Percentiles rank a stretch among this genome's conserved stretches.
phyloP scores from a whole-genome alignment of 768 basidiomycete species.

The Hypholoma sublateritium region DNA sequence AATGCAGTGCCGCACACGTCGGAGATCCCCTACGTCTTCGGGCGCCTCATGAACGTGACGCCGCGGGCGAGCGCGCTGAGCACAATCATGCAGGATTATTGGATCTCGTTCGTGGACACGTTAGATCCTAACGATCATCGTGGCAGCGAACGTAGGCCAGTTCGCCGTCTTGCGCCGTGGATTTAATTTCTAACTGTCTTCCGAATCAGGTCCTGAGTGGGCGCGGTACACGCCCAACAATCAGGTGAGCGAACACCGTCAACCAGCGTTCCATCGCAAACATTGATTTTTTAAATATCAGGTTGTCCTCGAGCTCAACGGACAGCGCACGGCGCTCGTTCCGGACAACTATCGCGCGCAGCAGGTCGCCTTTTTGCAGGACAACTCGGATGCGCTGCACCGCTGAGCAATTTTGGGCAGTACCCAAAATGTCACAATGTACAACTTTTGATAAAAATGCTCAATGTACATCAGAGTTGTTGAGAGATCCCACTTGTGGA shows the following conservation, averaged over 20 bases:
- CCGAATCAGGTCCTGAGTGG: slow-evolving; percentile 9
- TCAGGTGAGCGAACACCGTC: neutral
- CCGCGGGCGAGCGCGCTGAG: slow-evolving; percentile 19
- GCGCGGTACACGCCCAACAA: slow-evolving; percentile 5
- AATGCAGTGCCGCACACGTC: slow-evolving; percentile 15
- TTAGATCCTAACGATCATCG: slow-evolving; percentile 35
- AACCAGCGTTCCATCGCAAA: neutral
- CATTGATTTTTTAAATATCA: too few relatives aligned
- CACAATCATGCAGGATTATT: slow-evolving; percentile 33
- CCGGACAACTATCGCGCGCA: slow-evolving; percentile 6
- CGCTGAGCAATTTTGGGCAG: neutral
- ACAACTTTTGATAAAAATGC: too few relatives aligned
- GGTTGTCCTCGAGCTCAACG: neutral
- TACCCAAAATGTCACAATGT: neutral
- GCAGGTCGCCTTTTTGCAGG: slow-evolving; percentile 6
- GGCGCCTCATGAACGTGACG: slow-evolving; percentile 17
- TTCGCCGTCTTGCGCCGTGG: neutral
- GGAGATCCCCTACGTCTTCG: slow-evolving; percentile 32
- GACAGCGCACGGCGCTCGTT: neutral
- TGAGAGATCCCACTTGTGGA: too few relatives aligned
- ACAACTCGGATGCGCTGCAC: slow-evolving; percentile 9
- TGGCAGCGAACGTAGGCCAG: slow-evolving; percentile 12
- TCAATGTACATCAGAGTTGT: too few relatives aligned
- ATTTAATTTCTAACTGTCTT: neutral
- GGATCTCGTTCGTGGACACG: slow-evolving; percentile 35